Evolutionary conservation across 2,329 filamentous ascomycete genomes (phyloP), one percentile per base, ranked within the genome.

Genomic region (Drechslerella coelobrocha): DNA sequence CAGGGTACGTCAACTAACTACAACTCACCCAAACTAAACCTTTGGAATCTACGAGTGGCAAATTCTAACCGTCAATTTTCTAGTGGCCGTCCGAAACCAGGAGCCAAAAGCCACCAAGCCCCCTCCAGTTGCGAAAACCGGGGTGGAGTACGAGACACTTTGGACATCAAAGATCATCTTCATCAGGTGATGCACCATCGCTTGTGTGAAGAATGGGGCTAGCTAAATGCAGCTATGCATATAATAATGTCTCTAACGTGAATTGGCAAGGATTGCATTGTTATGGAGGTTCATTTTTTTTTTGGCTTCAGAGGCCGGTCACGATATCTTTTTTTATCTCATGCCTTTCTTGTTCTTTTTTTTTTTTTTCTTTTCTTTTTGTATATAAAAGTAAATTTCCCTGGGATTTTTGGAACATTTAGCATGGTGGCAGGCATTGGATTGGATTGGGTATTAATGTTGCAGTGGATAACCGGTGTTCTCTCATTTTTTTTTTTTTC

Each of bases 161-260:
- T 69, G 65, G 65, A 69, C 65, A 10, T 69, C 65, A 2, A 52
- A 53, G 31, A 59, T 69, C 26, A 69, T 62, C 45, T 69, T 69
- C 34, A 39, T 69, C 19, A 52, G 65, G 43, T 69, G 47, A 59
- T 21, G 34, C 7, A 23, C 41, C 5, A 10, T 45, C 19, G 41
- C 41, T 21, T 45, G 41, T 45, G 41, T 4, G 4, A 19, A 10
- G 5, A 31, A 31, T n/a, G n/a, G 29, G n/a, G 37, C n/a, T 41
- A 41, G 37, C 37, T 4, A 9, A 41, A 14, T 14, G 37, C 12
- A 6, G 29, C 29, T 12, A 6, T 31, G 29, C 12, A 6, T 31
- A 6, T 12, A 31, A 31, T 12, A 12, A 12, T 12, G 6, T 31
- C 29, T n/a, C n/a, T n/a, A n/a, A n/a, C n/a, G n/a, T n/a, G n/a